phyloP scores from a whole-genome alignment of 225 moss, liverwort and hornwort genomes.

The Pleurozium schreberi region DNA sequence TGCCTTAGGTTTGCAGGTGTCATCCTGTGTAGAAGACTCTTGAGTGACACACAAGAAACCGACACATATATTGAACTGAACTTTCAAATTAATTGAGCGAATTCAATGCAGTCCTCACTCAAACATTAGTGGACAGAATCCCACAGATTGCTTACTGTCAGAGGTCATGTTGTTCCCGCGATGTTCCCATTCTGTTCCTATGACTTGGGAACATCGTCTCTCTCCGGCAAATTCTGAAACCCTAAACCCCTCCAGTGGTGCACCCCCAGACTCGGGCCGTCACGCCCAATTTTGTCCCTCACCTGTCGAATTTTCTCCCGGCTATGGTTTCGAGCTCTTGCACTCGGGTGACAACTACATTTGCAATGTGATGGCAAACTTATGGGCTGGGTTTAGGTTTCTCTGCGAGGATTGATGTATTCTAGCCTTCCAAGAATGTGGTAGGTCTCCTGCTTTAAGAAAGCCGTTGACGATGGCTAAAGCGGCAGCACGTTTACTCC shows the following conservation, averaged over 20 bases:
- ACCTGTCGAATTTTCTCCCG: background rate
- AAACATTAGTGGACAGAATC: background rate
- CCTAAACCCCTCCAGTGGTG: background rate
- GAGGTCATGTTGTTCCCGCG: background rate
- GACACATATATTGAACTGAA: background rate
- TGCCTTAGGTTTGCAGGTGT: background rate
- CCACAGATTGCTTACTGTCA: background rate
- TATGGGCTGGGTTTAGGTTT: background rate
- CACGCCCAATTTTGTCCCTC: background rate
- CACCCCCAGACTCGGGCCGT: background rate
- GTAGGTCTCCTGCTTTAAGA: background rate
- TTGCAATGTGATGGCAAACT: background rate
- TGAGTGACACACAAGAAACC: background rate
- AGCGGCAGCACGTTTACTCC: background rate
- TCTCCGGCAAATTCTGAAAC: background rate
- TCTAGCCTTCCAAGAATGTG: background rate
- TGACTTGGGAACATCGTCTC: background rate
- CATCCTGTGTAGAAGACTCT: too few relatives aligned
- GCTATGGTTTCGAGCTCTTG: background rate
- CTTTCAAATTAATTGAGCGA: background rate
- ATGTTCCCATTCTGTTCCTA: background rate
- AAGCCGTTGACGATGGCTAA: background rate
- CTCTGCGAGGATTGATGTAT: background rate
- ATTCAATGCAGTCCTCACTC: background rate
- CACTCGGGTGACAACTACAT: background rate